Percentiles rank a stretch among this genome's conserved stretches.
Conservation (phyloP, 2,329 filamentous ascomycete genomes). For the Pseudogymnoascus sp. region DNA sequence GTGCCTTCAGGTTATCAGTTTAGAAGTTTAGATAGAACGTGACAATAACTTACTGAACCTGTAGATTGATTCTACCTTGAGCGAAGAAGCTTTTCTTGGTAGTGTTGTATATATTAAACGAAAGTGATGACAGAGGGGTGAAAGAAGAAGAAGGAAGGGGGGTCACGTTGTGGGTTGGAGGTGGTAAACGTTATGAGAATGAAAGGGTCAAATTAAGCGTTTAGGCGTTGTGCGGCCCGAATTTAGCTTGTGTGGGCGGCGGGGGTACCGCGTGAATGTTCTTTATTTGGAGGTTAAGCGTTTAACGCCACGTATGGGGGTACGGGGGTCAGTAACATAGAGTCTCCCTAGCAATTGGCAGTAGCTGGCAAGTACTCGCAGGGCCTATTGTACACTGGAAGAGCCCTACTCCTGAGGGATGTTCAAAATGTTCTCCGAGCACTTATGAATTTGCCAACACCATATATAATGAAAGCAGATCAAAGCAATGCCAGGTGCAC, state of each 20-base stretch:
- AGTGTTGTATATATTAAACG: not conserved
- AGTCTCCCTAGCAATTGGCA: not conserved
- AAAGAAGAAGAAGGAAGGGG: not conserved
- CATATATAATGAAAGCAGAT: not conserved
- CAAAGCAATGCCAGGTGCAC: not conserved
- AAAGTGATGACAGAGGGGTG: not conserved
- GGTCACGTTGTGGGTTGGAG: not conserved
- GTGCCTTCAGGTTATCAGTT: not conserved
- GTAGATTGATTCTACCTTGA: not conserved
- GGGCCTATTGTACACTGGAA: not conserved
- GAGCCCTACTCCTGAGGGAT: not conserved
- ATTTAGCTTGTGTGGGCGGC: not conserved
- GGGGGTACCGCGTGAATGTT: not conserved
- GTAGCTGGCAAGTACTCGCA: not conserved
- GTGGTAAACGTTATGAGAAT: constrained; percentile 2
- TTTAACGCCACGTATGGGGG: not conserved
- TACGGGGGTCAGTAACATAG: not conserved
- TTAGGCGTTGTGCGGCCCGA: not conserved
- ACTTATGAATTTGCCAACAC: not conserved
- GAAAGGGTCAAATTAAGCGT: not conserved
- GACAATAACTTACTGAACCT: not conserved
- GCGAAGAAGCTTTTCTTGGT: constrained; percentile 3
- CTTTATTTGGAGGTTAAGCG: not conserved
- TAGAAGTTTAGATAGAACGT: not conserved
- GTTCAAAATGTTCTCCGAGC: not conserved